A percentile compares a stretch with the other conserved stretches of the same genome.
phyloP scores from a whole-genome alignment of 169 alveolate species.

The Cryptosporidium meleagridis region DNA sequence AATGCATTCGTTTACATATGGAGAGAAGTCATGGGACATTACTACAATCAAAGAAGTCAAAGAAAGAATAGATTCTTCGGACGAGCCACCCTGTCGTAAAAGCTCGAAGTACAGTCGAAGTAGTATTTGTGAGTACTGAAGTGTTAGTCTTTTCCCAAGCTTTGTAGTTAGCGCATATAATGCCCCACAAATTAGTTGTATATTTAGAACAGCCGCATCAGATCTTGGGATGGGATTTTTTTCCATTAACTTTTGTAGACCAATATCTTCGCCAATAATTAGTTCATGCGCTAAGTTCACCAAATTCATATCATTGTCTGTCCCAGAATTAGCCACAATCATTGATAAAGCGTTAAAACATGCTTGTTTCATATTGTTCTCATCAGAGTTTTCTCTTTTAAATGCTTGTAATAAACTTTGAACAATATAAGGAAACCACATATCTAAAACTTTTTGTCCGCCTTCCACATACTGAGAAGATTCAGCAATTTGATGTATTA shows the following conservation, averaged over 20 bases:
- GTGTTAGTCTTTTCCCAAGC: conserved; percentile 49
- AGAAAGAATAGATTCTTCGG: conserved; percentile 47
- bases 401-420: conserved; percentile 68
- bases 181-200: conserved; percentile 62
- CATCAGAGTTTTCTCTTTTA: conserved; percentile 48
- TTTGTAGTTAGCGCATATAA: conserved; percentile 70
- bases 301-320: conserved; percentile 42
- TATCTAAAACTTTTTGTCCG: conserved; percentile 41
- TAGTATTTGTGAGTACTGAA: conserved; percentile 56
- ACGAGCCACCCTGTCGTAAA: conserved; percentile 63
- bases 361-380: conserved; percentile 67
- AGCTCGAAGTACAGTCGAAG: conserved; percentile 55
- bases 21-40: conserved; percentile 66
- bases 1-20: conserved; percentile 46
- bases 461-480: conserved; percentile 62
- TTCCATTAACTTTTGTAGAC: conserved; percentile 52
- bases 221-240: conserved; percentile 64
- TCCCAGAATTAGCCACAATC: conserved; percentile 49
- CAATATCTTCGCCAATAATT: conserved; percentile 69
- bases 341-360: conserved; percentile 63
- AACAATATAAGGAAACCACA: conserved; percentile 56
- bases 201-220: neutral
- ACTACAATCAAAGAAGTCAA: conserved; percentile 47
- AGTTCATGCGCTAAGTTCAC: conserved; percentile 54
- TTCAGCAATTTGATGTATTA: conserved; percentile 67